Base-by-base conservation (phyloP, 768 basidiomycete species). In the Leccinum subtestaceum region DNA sequence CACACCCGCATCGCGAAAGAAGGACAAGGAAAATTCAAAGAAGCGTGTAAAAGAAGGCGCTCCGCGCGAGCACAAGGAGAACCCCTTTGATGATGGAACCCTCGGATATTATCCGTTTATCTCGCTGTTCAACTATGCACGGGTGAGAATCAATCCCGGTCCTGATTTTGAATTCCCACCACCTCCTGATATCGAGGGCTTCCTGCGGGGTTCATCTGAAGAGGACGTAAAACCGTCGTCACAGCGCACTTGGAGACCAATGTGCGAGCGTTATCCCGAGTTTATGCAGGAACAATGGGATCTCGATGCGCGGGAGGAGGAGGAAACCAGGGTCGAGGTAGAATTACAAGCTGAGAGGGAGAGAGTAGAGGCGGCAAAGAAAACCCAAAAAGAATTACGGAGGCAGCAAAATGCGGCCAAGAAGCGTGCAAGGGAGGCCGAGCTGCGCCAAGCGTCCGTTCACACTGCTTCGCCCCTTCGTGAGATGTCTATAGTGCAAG, bases 91-190 rank as follows among this genome's bases (percentile, higher is more conserved):
- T 71, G 97, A 99, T 71, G 97, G 96, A 19, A 87, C 89, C 19
- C 76, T 97, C 6, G 97, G 97, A 1, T 99, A 99, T 74, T 98
- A 94, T 71, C 94, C 96, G 0, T 88, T 98, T 76, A 84, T 97
- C 63, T 96, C 93, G 4, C 78, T 96, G 38, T 99, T 93, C 78
- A 95, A 95, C 67, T 88, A 89, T 60, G 96, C 93, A 0, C 84
- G 85, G 59, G 89, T 95, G 12, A 81, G 73, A 50, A 79, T 96
- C 58, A 98, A 99, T 69, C 85, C 95, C 17, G 97, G 97, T 1
- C 97, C 97, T 0, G 72, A 87, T 60, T 98, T 95, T 66, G 82
- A 84, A 8, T 91, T 81, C 65, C 83, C 90, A 1, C 95, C 94
- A 3, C 91, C 91, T 2, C 74, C 79, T 8, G 88, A 95, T 63